These are phyloP conservation scores for Chlamydomonas incerta DNA, from an alignment of 139 green algal species.

Conservation along the genomic window DNA sequence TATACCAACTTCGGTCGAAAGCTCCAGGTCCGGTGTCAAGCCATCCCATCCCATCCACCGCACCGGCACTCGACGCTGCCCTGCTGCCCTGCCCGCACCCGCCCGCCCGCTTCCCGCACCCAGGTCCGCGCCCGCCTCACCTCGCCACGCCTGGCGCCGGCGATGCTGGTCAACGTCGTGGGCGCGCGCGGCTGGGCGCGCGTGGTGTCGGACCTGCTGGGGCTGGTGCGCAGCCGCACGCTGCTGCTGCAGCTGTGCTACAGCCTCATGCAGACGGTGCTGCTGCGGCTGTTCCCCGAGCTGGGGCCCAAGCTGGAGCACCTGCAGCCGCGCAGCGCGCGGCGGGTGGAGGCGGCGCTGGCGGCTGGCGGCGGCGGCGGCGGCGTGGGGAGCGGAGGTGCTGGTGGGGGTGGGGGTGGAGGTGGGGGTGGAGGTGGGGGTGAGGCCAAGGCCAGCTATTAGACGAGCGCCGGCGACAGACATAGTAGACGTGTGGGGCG, in stretches of 20 bases:
- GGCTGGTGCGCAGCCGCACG: constrained; percentile 21
- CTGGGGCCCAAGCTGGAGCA: background rate
- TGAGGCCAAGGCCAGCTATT: background rate
- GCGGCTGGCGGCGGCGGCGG: background rate
- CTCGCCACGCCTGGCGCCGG: background rate
- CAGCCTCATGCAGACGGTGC: background rate
- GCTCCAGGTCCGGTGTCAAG: too few relatives aligned
- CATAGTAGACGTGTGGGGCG: too few relatives aligned
- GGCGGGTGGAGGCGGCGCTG: background rate
- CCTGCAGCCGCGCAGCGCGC: background rate
- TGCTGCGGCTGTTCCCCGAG: constrained; percentile 14
- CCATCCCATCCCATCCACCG: background rate
- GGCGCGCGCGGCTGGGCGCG: constrained; percentile 1
- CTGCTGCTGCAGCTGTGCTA: constrained; percentile 23
- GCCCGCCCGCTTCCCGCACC: background rate
- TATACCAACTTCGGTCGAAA: too few relatives aligned
- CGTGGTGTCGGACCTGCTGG: constrained; percentile 28
- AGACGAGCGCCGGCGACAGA: too few relatives aligned
- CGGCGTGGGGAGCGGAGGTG: background rate
- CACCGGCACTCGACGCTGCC: too few relatives aligned
- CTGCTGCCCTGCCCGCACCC: background rate
- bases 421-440: background rate
- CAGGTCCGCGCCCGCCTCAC: constrained; percentile 5
- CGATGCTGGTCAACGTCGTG: constrained; percentile 10
- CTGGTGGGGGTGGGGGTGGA: background rate